Base-by-base conservation (phyloP, 768 basidiomycete genomes). In the Suillus hirtellus region DNA sequence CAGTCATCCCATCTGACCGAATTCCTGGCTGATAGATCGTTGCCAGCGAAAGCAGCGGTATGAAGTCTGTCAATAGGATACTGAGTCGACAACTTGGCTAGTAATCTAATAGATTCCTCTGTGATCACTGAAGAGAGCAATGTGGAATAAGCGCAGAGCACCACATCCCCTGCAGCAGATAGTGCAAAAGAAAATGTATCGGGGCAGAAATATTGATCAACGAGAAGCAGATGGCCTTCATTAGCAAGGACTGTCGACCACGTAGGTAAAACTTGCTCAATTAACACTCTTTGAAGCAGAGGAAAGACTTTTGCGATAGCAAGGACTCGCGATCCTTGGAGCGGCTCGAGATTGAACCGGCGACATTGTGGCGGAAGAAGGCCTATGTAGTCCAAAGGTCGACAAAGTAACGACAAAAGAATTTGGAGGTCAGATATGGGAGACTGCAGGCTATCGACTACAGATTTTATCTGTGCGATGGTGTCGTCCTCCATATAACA, bases 141-240 rank as follows among this genome's bases (percentile, higher is more conserved):
- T 0, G 85, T 86, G 24, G 85, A 83, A 72, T 92, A 93, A 3
- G 90, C 86, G 52, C 79, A 74, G 5, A 86, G 60, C 14, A 85
- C 85, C 19, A 88, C 77, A 37, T 85, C 76, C 27, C 84, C 84
- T 0, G 88, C 83, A 7, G 77, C 70, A 10, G 79, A 64, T 10
- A 79, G 79, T 2, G 86, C 76, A 66, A 82, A 86, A 15, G 77
- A 81, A 70, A 88, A 85, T 24, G 76, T 69, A 68, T 87, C 84
- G 6, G 93, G 93, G 69, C 85, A 87, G 70, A 95, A 94, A 73
- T 88, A 93, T 64, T 89, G 86, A 46, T 87, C 81, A 1, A 86
- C 67, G 19, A 93, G 73, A 2, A 72, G 59, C 14, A 74, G 74
- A 12, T 78, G 75, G 27, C 81, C 72, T 42, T 84, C 74, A 63